Evolutionary conservation across 2,329 filamentous ascomycete species (phyloP), one percentile per base, ranked within the genome.

Genomic region (Aspergillus sp.): DNA sequence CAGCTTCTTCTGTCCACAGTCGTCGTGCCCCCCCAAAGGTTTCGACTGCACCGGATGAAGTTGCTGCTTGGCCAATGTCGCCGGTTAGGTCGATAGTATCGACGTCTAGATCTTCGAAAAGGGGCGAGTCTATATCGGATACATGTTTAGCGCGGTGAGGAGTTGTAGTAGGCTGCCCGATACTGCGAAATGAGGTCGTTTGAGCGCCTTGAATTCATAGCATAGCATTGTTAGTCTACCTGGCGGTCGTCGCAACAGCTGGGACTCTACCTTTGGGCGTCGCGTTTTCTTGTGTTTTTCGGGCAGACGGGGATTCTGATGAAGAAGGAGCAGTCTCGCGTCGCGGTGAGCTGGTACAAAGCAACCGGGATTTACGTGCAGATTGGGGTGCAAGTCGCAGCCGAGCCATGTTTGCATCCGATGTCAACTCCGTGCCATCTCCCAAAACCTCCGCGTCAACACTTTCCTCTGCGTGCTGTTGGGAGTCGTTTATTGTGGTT

Each of bases 71-170:
- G 16, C 70, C 69, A 4, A 65, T 49, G 46, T 73, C 73, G 19
- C 68, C 70, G 2, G 73, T 77, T 48, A 77, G 57, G 58, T 78
- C 76, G 54, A 79, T 72, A 2, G 76, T 70, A 57, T 76, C 74
- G 36, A 78, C 69, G 49, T 68, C 19, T 7, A 38, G 16, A 17
- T 42, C 40, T 22, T 42, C 59, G 14, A 69, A 60, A 20, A 56
- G 49, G 3, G 63, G 49, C 5, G 57, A 54, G 1, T 51, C 53
- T 3, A 56, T 13, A 11, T 62, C 58, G 17, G 59, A 51, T 20
- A 51, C 56, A 3, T 40, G 54, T 17, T 59, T 56, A 38, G 59
- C 43, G 47, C 56, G 58, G n/a, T 54, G 51, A 6, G 62, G 62
- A 3, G 67, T 63, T 9, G 59, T 45, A 22, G 58, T 60, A 40